Percentiles rank a stretch among this genome's conserved stretches.
Evolutionary conservation across 257 asterid species (phyloP).

Genomic region (Sherardia arvensis): DNA sequence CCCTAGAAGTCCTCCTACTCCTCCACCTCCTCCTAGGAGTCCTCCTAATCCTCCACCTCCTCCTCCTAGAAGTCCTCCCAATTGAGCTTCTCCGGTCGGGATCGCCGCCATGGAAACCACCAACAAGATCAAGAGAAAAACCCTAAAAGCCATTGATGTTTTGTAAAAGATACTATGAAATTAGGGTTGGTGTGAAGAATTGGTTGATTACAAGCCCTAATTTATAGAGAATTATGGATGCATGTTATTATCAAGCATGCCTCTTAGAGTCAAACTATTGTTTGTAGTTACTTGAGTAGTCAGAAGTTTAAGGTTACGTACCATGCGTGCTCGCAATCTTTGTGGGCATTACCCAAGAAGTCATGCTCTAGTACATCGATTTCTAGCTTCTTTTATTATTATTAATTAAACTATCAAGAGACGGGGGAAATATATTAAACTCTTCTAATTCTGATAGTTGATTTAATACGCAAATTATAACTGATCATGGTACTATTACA

Average conservation of each 20-base stretch:
- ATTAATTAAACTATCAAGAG: too few species aligned
- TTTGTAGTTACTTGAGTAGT: neutral
- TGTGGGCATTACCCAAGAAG: conserved; percentile 29
- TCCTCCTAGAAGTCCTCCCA: conserved; percentile 16
- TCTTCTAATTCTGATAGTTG: too few species aligned
- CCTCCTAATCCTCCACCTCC: neutral
- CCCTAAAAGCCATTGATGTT: conserved; percentile 18
- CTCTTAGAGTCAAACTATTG: conserved; percentile 15
- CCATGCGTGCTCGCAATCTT: conserved; percentile 18
- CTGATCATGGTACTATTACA: too few species aligned
- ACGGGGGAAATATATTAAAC: too few species aligned
- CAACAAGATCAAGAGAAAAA: conserved; percentile 10
- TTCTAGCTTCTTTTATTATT: too few species aligned
- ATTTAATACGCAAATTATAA: too few species aligned
- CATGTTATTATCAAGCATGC: conserved; percentile 7
- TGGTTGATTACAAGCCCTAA: conserved; percentile 7
- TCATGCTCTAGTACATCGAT: too few species aligned
- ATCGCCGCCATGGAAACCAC: conserved; percentile 21
- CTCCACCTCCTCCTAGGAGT: conserved; percentile 6
- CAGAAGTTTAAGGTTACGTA: conserved; percentile 5
- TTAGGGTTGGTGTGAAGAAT: neutral
- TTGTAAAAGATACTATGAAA: neutral
- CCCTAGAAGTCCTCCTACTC: conserved; percentile 18
- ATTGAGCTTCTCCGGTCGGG: conserved; percentile 33
- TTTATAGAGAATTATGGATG: conserved; percentile 23